Percentiles rank a stretch among this genome's conserved stretches.
Evolutionary conservation across 441 rosid genomes (phyloP).

Genomic region (Kokia cookei): DNA sequence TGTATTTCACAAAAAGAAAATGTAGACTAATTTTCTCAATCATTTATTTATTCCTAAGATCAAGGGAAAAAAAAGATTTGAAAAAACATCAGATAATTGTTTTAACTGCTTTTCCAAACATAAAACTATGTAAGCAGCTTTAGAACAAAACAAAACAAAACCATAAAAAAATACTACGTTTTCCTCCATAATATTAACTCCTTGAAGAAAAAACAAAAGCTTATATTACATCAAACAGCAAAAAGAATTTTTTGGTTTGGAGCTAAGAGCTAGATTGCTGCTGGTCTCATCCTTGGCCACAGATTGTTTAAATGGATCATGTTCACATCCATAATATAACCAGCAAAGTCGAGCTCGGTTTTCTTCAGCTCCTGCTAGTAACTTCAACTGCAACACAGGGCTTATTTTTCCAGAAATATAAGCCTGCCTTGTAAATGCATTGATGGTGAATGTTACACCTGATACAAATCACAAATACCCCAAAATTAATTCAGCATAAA

Average conservation of each 20-base stretch:
- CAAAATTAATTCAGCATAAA: neutral
- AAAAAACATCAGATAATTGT: neutral
- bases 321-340: neutral
- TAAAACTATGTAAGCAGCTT: neutral
- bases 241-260: neutral
- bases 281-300: neutral
- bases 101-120: neutral
- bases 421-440: neutral
- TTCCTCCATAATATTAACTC: neutral
- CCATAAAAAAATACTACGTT: neutral
- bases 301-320: neutral
- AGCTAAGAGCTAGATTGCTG: neutral
- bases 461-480: neutral
- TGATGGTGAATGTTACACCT: neutral
- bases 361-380: conserved; percentile 1
- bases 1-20: no score
- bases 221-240: neutral
- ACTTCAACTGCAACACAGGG: neutral
- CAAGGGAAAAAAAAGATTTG: neutral
- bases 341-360: neutral
- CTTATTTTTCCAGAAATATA: neutral
- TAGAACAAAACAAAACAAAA: neutral
- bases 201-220: neutral
- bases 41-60: neutral
- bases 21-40: neutral